phyloP scores from a whole-genome alignment of 352 stramenopile species.

The Pythium apleroticum region DNA sequence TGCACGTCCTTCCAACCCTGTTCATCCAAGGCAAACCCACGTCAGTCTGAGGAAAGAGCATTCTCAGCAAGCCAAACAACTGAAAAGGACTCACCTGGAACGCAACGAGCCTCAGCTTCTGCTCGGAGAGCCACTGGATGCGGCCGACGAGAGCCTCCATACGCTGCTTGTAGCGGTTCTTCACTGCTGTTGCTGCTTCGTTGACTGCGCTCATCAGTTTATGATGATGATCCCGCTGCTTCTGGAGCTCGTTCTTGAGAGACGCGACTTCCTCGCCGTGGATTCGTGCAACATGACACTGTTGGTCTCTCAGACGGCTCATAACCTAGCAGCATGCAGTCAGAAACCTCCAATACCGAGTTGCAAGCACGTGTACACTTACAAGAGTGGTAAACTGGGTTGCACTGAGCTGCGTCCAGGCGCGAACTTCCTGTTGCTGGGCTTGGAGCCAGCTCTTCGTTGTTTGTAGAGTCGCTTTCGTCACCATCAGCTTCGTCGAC shows the following conservation, averaged over 20 bases:
- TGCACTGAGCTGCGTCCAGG: constrained; percentile 14
- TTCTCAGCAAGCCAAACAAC: not conserved
- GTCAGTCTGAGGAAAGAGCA: no score
- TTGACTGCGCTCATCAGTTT: not conserved
- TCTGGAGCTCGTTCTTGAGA: not conserved
- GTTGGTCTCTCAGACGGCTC: not conserved
- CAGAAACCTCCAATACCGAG: no score
- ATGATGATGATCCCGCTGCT: not conserved
- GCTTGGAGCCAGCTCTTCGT: constrained; percentile 9
- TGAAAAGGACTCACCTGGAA: constrained; percentile 16
- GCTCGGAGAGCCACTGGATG: constrained; percentile 1
- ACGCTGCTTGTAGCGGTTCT: not conserved
- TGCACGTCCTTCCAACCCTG: constrained; percentile 60
- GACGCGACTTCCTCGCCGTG: not conserved
- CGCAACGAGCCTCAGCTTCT: not conserved
- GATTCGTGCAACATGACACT: not conserved
- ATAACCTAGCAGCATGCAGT: no score
- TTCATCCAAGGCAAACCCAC: no score
- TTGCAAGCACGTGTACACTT: no score
- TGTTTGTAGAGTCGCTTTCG: not conserved
- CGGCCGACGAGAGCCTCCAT: not conserved
- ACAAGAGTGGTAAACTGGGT: constrained; percentile 5
- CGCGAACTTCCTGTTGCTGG: constrained; percentile 12
- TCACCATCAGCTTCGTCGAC: not conserved
- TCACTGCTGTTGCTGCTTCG: not conserved